Evolutionary conservation across 2,329 filamentous ascomycete species (phyloP), one percentile per base, ranked within the genome.

Genomic region (Hypoxylon sp.): DNA sequence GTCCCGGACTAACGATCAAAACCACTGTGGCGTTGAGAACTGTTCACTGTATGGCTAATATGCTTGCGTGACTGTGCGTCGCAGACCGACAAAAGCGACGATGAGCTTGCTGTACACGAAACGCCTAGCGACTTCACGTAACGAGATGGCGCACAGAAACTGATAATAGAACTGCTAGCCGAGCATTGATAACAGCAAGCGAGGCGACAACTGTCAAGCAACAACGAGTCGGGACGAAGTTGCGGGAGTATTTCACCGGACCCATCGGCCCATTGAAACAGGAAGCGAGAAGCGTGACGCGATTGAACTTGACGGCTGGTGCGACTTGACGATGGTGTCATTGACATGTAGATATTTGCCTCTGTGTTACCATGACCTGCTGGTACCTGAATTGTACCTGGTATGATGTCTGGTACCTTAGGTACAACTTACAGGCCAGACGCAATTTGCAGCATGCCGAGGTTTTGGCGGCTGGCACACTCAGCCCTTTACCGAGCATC

Each of bases 111-210:
- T 50, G 27, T 13, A 44, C 5, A 30, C 33, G 14, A 42, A 48
- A 20, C 46, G 6, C 37, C 17, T 61, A 33, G 50, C 13, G 25
- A 20, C 6, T 57, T 57, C n/a, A 20, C 22, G 33, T 50, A 37
- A 54, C 30, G 44, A 25, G n/a, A 50, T 25, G 56, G 42, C 37
- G 50, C 42, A 55, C 60, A 60, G 50, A 51, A 55, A 50, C 61
- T 60, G 27, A 50, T 56, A 59, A 53, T 42, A 59, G 55, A 30
- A 31, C 30, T 65, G 42, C 31, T 65, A 65, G 37, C 30, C 62
- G 62, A 60, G 27, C 17, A 20, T n/a, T 42, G 33, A 46, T 17
- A 50, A 44, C 44, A 51, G 46, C 56, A 53, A 57, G 57, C 44
- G 50, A 57, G 40, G 51, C 33, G 49, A 31, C 49, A 56, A 55